phyloP scores from a whole-genome alignment of 2,329 filamentous ascomycete species.

The Pleoardoris graminearum region DNA sequence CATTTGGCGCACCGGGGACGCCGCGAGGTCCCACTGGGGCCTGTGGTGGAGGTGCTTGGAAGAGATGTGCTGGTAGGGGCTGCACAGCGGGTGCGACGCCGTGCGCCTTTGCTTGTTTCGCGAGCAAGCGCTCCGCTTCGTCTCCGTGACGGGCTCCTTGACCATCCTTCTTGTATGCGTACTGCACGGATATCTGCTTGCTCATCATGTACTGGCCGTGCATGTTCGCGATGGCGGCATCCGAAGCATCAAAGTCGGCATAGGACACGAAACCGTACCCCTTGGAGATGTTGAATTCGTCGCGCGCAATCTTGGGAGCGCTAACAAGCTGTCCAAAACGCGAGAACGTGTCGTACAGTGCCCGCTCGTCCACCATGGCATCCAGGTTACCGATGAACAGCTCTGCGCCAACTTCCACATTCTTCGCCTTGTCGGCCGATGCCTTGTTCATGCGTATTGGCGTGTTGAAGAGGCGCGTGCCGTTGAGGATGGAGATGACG shows the following conservation, averaged over 20 bases:
- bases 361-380: slow-evolving; percentile 91
- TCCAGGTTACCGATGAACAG: slow-evolving; percentile 97
- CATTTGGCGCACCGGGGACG: slow-evolving; percentile 44
- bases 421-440: slow-evolving; percentile 90
- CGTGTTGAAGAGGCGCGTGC: slow-evolving; percentile 89
- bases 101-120: slow-evolving; percentile 89
- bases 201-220: slow-evolving; percentile 96
- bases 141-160: slow-evolving; percentile 97
- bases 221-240: slow-evolving; percentile 89
- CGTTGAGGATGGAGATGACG: slow-evolving; percentile 94
- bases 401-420: slow-evolving; percentile 91
- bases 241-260: slow-evolving; percentile 88
- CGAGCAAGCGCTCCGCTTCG: slow-evolving; percentile 87
- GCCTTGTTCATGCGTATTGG: slow-evolving; percentile 96
- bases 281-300: slow-evolving; percentile 86
- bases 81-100: slow-evolving; percentile 84
- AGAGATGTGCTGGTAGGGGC: slow-evolving; percentile 73
- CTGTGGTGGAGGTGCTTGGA: slow-evolving; percentile 48
- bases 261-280: slow-evolving; percentile 97
- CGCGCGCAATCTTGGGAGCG: slow-evolving; percentile 83
- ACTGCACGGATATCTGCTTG: slow-evolving; percentile 95
- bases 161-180: slow-evolving; percentile 99
- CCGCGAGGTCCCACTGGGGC: slow-evolving; percentile 39
- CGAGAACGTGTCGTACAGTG: slow-evolving; percentile 91
- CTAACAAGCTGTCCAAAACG: slow-evolving; percentile 85